Evolutionary conservation across 1,284 basidiomycete genomes (phyloP).

Genomic region (Microbotryomycetes sp.): DNA sequence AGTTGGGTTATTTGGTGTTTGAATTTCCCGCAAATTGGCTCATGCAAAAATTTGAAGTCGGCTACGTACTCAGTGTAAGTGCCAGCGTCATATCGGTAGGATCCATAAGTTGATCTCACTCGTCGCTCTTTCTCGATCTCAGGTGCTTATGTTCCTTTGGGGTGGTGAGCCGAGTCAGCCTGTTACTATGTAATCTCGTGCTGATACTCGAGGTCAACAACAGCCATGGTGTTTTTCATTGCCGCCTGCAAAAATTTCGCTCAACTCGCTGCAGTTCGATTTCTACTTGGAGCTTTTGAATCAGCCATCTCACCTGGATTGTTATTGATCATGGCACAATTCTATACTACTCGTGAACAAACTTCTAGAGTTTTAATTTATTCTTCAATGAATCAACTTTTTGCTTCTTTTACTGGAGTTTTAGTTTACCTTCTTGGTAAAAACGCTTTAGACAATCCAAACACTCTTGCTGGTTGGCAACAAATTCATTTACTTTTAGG

Average conservation of each 20-base stretch:
- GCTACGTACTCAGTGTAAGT: conserved; percentile 31
- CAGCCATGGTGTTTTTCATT: conserved; percentile 31
- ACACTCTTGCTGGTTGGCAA: background rate
- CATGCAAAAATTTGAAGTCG: conserved; percentile 36
- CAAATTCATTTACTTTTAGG: background rate
- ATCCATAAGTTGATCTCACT: too few relatives aligned
- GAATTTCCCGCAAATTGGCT: conserved; percentile 31
- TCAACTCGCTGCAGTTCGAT: conserved; percentile 35
- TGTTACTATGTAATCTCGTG: too few relatives aligned
- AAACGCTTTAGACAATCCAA: background rate
- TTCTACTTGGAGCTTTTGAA: conserved; percentile 41
- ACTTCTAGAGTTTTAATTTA: background rate
- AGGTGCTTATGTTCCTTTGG: conserved; percentile 15
- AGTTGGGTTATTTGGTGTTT: conserved; percentile 37
- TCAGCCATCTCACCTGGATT: conserved; percentile 14
- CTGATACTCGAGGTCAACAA: background rate
- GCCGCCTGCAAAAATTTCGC: conserved; percentile 36
- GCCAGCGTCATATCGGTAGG: too few relatives aligned
- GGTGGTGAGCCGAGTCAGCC: conserved; percentile 5
- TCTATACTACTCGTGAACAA: conserved; percentile 34
- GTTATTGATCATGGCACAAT: conserved; percentile 22
- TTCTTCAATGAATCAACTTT: background rate
- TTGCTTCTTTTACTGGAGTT: background rate
- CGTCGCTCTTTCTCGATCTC: too few relatives aligned
- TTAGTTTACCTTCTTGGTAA: background rate